A percentile compares a stretch with the other conserved stretches of the same genome.
Conservation (phyloP, 2,329 filamentous ascomycete species). For the Diaporthe longicolla region DNA sequence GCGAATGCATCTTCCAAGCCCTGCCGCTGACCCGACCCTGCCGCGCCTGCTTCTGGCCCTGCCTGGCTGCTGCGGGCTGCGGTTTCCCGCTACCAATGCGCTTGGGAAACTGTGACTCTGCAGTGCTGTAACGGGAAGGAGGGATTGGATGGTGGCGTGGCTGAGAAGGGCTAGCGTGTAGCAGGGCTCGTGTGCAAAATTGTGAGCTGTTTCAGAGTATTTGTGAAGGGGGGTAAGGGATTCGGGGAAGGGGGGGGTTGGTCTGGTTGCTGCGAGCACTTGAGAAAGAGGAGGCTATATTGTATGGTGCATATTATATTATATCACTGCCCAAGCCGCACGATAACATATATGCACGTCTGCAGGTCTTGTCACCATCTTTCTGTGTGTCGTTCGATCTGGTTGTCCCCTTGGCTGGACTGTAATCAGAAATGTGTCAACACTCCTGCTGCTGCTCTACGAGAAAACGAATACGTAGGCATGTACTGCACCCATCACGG, state of each 20-base stretch:
- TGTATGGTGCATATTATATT: conserved; percentile 5
- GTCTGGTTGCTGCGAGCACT: conserved; percentile 8
- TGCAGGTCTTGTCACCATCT: not conserved
- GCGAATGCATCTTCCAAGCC: not conserved
- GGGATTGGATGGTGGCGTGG: conserved; percentile 35
- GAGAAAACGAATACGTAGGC: not conserved
- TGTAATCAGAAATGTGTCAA: not conserved
- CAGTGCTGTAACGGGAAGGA: conserved; percentile 27
- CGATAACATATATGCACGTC: not conserved
- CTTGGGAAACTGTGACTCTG: conserved; percentile 23
- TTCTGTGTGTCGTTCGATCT: not conserved
- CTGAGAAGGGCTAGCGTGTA: conserved; percentile 38
- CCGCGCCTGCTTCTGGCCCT: not conserved
- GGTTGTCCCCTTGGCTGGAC: not conserved
- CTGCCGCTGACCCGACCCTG: not conserved
- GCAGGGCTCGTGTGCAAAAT: conserved; percentile 34
- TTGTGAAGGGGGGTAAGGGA: conserved; percentile 16
- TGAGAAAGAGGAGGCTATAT: conserved; percentile 5
- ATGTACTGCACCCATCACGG: not conserved
- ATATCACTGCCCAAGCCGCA: conserved; percentile 17
- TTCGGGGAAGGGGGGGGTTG: not conserved
- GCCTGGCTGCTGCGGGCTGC: conserved; percentile 2
- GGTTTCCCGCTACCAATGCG: conserved; percentile 13
- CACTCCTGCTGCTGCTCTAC: not conserved
- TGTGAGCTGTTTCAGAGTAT: conserved; percentile 36